Evolutionary conservation across 2,329 filamentous ascomycete genomes (phyloP).

Genomic region (Penicillium sp.): DNA sequence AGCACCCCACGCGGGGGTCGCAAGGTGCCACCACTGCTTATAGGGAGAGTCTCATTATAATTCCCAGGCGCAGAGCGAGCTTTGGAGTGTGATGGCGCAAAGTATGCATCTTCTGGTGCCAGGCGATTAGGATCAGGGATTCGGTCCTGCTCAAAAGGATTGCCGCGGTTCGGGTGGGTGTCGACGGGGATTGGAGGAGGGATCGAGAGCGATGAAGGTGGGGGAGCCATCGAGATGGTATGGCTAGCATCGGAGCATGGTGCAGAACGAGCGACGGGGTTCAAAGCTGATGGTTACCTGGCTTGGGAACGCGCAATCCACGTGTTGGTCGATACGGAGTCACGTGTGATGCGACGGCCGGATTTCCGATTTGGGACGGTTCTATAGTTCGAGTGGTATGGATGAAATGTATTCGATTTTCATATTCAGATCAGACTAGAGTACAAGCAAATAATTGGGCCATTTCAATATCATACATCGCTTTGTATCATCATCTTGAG

Average conservation of each 20-base stretch:
- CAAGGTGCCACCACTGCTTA: constrained; percentile 45
- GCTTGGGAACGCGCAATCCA: constrained; percentile 16
- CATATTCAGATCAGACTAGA: neutral
- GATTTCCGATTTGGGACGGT: neutral
- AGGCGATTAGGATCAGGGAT: constrained; percentile 66
- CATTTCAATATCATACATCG: neutral
- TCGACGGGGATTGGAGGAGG: constrained; percentile 49
- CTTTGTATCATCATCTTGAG: neutral
- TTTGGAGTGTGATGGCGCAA: constrained; percentile 61
- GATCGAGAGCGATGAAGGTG: constrained; percentile 36
- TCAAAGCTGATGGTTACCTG: neutral
- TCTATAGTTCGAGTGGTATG: neutral
- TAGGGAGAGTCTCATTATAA: constrained; percentile 37
- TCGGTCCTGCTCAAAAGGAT: constrained; percentile 36
- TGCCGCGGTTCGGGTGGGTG: constrained; percentile 46
- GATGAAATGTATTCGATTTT: neutral
- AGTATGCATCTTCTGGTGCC: constrained; percentile 81
- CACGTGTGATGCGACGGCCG: constrained; percentile 9
- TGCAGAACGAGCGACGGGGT: neutral
- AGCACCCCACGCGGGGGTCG: constrained; percentile 42
- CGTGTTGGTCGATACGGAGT: constrained; percentile 7
- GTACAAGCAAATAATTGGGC: neutral
- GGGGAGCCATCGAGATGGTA: constrained; percentile 34
- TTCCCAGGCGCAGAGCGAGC: constrained; percentile 41
- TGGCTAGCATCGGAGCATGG: constrained; percentile 32